Percentiles rank a stretch among this genome's conserved stretches.
Conservation (phyloP, 1,284 basidiomycete species). For the Nidula niveotomentosa region DNA sequence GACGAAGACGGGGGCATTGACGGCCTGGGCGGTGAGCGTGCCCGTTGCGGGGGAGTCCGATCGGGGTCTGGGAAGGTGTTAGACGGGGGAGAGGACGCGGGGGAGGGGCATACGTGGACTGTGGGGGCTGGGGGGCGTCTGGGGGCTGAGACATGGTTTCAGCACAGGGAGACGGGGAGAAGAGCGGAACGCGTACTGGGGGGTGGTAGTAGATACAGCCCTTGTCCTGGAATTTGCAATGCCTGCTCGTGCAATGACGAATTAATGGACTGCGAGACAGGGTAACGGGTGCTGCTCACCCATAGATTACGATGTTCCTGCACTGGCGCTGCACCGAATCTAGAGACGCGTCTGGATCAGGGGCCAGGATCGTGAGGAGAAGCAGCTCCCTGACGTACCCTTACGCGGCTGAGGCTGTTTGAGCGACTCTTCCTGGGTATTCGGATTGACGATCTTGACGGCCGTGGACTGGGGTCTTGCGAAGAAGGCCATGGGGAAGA, state of each 20-base stretch:
- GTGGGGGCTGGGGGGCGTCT: neutral
- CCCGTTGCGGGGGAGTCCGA: constrained; percentile 39
- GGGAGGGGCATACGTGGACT: constrained; percentile 19
- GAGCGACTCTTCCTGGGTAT: constrained; percentile 27
- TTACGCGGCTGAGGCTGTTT: constrained; percentile 30
- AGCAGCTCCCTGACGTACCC: constrained; percentile 25
- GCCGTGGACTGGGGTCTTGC: constrained; percentile 39
- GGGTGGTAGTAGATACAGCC: constrained; percentile 86
- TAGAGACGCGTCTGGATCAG: constrained; percentile 20
- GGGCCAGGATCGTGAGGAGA: constrained; percentile 5
- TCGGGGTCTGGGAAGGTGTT: constrained; percentile 27
- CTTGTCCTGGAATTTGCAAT: constrained; percentile 84
- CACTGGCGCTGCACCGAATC: constrained; percentile 78
- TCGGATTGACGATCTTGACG: constrained; percentile 42
- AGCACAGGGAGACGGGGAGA: neutral
- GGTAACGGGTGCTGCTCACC: constrained; percentile 48
- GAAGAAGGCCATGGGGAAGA: constrained; percentile 39
- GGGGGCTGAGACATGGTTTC: neutral
- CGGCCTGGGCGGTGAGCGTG: constrained; percentile 39
- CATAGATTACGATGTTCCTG: constrained; percentile 86
- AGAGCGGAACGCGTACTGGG: constrained; percentile 43
- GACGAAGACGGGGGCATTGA: constrained; percentile 85
- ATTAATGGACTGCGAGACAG: constrained; percentile 1
- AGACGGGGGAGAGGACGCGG: constrained; percentile 8
- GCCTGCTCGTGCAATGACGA: constrained; percentile 37